phyloP scores from a whole-genome alignment of 768 basidiomycete genomes.

The Mycena venus region DNA sequence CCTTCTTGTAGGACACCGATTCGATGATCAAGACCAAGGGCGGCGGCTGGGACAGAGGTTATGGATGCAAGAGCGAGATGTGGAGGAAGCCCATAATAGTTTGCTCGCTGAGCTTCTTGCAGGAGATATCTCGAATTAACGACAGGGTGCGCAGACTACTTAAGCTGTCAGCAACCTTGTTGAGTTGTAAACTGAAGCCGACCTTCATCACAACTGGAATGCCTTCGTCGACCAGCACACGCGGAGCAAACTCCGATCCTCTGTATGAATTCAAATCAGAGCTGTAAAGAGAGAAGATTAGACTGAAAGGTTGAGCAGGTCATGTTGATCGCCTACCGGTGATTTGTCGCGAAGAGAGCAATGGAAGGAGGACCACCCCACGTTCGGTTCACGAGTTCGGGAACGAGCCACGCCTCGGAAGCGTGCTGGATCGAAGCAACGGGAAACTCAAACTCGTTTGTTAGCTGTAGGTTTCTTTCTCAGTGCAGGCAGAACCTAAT shows the following conservation, averaged over 20 bases:
- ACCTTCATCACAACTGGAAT: constrained; percentile 76
- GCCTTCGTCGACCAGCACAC: constrained; percentile 69
- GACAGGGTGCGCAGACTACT: constrained; percentile 69
- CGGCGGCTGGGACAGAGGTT: constrained; percentile 74
- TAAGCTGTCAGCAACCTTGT: not conserved
- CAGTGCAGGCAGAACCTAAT: not conserved
- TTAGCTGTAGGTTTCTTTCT: constrained; percentile 64
- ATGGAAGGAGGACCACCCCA: constrained; percentile 74
- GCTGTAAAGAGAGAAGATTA: not conserved
- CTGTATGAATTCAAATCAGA: constrained; percentile 74
- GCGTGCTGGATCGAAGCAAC: constrained; percentile 90
- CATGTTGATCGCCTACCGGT: no score
- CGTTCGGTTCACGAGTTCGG: constrained; percentile 81
- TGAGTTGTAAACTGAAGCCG: not conserved
- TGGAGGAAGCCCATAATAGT: constrained; percentile 73
- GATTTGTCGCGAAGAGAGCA: constrained; percentile 86
- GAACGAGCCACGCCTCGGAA: constrained; percentile 92
- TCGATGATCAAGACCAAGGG: constrained; percentile 81
- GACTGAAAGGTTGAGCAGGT: constrained; percentile 5
- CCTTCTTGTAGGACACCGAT: constrained; percentile 74
- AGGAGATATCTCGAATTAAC: constrained; percentile 77
- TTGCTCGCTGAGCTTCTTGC: constrained; percentile 79
- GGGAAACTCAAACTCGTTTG: constrained; percentile 91
- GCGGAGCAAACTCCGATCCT: constrained; percentile 61
- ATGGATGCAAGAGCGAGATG: constrained; percentile 74